These are phyloP conservation scores for Bombardia bombarda DNA, from an alignment of 495 filamentous ascomycete genomes.

Conservation along the genomic window DNA sequence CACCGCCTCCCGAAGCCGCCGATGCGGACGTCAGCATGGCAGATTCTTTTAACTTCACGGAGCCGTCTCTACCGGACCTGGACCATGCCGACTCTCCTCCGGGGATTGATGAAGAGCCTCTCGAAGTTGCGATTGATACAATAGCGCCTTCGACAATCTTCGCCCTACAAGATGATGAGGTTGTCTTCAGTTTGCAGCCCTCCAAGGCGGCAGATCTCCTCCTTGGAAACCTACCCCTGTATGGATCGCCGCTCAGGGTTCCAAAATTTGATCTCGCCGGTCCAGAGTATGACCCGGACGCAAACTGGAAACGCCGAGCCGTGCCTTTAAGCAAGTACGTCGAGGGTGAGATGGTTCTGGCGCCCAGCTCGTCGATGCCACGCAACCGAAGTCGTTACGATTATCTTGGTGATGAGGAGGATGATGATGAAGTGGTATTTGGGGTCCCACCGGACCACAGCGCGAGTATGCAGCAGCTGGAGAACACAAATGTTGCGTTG, in stretches of 20 bases:
- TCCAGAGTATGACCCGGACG: constrained; percentile 54
- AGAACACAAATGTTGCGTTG: constrained; percentile 71
- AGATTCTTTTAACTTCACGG: constrained; percentile 15
- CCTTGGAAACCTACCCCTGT: constrained; percentile 77
- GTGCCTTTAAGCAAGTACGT: constrained; percentile 84
- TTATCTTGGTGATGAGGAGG: constrained; percentile 60
- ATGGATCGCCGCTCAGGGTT: constrained; percentile 54
- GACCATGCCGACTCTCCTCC: constrained; percentile 46
- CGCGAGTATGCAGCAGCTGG: constrained; percentile 50
- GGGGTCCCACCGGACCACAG: constrained; percentile 32
- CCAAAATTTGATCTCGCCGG: constrained; percentile 46
- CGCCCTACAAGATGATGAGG: constrained; percentile 70
- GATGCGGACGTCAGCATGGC: constrained; percentile 18
- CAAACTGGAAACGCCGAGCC: constrained; percentile 65
- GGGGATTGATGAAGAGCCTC: constrained; percentile 38
- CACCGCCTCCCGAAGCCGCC: constrained; percentile 12
- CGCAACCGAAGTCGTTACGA: constrained; percentile 72
- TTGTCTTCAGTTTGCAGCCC: constrained; percentile 67
- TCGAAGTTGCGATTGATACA: constrained; percentile 33
- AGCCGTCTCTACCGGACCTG: constrained; percentile 58
- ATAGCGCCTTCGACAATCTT: constrained; percentile 72
- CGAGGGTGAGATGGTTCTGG: constrained; percentile 67
- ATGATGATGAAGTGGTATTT: constrained; percentile 43
- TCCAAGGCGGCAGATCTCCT: constrained; percentile 72
- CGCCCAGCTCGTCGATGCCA: constrained; percentile 55